phyloP scores from a whole-genome alignment of 495 filamentous ascomycete species.

The Lineolata rhizophorae region DNA sequence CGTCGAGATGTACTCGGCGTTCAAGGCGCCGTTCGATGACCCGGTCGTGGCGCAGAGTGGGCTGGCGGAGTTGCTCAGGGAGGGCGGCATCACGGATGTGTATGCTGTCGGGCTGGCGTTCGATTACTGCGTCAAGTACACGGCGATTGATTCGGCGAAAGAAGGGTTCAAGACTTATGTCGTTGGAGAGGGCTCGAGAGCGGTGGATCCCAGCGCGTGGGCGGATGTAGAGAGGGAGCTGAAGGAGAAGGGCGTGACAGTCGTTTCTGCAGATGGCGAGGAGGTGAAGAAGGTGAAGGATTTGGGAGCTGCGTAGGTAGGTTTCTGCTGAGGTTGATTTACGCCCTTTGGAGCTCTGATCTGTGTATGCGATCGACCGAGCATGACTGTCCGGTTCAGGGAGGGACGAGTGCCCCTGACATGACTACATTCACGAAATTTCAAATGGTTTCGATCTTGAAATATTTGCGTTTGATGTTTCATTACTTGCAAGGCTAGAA shows the following conservation, averaged over 20 bases:
- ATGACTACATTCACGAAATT: too few relatives aligned
- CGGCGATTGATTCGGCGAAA: constrained; percentile 51
- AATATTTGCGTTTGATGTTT: too few relatives aligned
- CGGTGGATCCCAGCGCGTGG: constrained; percentile 42
- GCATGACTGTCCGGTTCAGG: too few relatives aligned
- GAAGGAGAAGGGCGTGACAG: constrained; percentile 25
- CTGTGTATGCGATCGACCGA: too few relatives aligned
- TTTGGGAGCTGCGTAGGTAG: not conserved
- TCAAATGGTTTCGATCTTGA: too few relatives aligned
- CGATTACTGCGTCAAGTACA: constrained; percentile 74
- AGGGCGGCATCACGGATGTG: constrained; percentile 43
- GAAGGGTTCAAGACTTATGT: constrained; percentile 62
- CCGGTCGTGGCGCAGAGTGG: constrained; percentile 25
- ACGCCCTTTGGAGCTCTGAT: too few relatives aligned
- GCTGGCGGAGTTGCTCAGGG: constrained; percentile 32
- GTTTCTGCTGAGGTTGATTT: too few relatives aligned
- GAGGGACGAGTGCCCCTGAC: too few relatives aligned
- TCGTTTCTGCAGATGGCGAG: constrained; percentile 26
- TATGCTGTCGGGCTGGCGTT: constrained; percentile 70
- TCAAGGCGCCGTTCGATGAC: constrained; percentile 51
- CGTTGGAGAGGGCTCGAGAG: constrained; percentile 52
- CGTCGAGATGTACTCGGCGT: constrained; percentile 84
- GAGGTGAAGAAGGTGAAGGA: constrained; percentile 24
- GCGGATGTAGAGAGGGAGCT: constrained; percentile 32
- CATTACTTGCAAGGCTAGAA: too few relatives aligned